Percentiles rank a stretch among this genome's conserved stretches.
These are phyloP conservation scores for Talaromyces liani DNA, from an alignment of 495 filamentous ascomycete genomes.

Conservation along the genomic window DNA sequence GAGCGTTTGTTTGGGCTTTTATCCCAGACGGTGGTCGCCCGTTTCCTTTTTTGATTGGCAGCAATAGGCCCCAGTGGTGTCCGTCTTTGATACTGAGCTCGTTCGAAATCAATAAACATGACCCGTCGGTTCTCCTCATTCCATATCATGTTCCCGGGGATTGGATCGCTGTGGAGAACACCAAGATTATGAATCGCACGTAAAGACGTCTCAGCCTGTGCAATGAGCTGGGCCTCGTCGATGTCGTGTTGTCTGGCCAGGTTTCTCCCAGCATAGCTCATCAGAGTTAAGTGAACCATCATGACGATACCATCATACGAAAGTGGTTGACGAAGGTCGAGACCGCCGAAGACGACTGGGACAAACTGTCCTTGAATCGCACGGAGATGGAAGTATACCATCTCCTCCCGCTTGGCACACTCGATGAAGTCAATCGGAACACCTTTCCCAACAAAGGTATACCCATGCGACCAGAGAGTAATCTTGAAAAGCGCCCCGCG, in stretches of 20 bases:
- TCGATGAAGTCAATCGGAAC: slow-evolving; percentile 18
- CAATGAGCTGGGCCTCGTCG: slow-evolving; percentile 2
- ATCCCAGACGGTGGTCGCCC: slow-evolving; percentile 1
- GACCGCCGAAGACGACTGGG: slow-evolving; percentile 26
- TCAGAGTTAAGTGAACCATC: slow-evolving; percentile 25
- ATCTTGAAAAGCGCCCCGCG: slow-evolving; percentile 36
- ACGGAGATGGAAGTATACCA: slow-evolving; percentile 25
- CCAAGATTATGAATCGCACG: slow-evolving; percentile 13
- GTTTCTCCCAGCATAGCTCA: slow-evolving; percentile 25
- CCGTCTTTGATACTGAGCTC: slow-evolving; percentile 11
- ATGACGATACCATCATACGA: slow-evolving; percentile 25
- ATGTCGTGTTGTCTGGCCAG: slow-evolving; percentile 8
- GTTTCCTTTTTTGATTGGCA: slow-evolving; percentile 10
- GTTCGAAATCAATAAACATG: slow-evolving; percentile 22
- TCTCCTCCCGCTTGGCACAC: slow-evolving; percentile 21
- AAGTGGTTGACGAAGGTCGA: slow-evolving; percentile 24
- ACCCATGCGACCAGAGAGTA: slow-evolving; percentile 36
- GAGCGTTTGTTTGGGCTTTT: slow-evolving; percentile 8
- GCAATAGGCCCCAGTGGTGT: slow-evolving; percentile 12
- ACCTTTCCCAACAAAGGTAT: slow-evolving; percentile 42
- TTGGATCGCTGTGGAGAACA: slow-evolving; percentile 17
- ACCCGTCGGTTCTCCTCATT: slow-evolving; percentile 15
- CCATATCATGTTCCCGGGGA: slow-evolving; percentile 16
- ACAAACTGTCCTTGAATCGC: slow-evolving; percentile 26
- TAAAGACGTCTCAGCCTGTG: slow-evolving; percentile 12